phyloP scores from a whole-genome alignment of 495 filamentous ascomycete genomes.

The Podospora anserina region DNA sequence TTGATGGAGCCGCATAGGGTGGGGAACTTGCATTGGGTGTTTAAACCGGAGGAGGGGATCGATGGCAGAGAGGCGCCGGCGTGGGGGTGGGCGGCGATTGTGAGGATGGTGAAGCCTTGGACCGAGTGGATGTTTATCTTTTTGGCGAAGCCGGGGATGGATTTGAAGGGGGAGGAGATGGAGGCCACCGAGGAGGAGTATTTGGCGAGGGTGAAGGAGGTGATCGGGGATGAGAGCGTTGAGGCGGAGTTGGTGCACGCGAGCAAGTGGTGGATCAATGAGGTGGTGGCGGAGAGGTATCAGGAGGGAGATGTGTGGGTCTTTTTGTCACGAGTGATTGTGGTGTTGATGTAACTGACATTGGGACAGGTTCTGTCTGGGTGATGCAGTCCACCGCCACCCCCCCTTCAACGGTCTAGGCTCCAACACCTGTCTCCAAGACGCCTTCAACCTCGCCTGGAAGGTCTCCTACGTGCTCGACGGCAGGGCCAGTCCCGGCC shows the following conservation, averaged over 20 bases:
- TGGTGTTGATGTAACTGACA: not conserved
- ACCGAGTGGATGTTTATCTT: conserved; percentile 49
- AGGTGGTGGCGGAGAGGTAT: conserved; percentile 40
- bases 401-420: conserved; percentile 49
- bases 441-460: conserved; percentile 52
- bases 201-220: conserved; percentile 39
- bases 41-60: conserved; percentile 33
- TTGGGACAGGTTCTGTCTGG: conserved; percentile 37
- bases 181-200: conserved; percentile 35
- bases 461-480: conserved; percentile 44
- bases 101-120: conserved; percentile 47
- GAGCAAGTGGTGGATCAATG: conserved; percentile 45
- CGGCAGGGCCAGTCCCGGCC: conserved; percentile 25
- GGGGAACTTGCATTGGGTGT: conserved; percentile 57
- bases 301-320: conserved; percentile 35
- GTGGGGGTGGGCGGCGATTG: conserved; percentile 36
- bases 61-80: conserved; percentile 17
- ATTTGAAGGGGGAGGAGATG: conserved; percentile 23
- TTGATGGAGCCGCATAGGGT: conserved; percentile 43
- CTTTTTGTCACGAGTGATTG: not conserved
- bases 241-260: conserved; percentile 35
- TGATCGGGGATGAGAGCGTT: conserved; percentile 51
- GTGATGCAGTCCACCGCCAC: conserved; percentile 49
- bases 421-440: conserved; percentile 48
- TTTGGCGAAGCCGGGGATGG: conserved; percentile 30